Evolutionary conservation across 2,329 filamentous ascomycete genomes (phyloP).

Genomic region (Purpureocillium lavendulum): DNA sequence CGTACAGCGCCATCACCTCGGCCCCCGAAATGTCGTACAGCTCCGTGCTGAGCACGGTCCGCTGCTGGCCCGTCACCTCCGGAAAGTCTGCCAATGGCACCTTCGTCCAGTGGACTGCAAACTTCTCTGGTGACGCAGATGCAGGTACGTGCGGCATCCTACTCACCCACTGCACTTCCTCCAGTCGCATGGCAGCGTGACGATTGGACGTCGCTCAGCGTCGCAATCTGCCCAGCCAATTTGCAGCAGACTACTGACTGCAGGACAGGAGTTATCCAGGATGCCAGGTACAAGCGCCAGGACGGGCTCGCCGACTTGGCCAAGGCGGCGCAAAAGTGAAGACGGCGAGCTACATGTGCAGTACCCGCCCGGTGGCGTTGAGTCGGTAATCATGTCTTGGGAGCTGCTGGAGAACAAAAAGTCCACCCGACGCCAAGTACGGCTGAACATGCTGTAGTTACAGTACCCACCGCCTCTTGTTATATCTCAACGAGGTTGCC

Average conservation of each 20-base stretch:
- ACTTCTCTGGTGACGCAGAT: slow-evolving; percentile 64
- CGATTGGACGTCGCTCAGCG: too few relatives aligned
- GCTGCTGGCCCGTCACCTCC: slow-evolving; percentile 56
- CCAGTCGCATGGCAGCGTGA: too few relatives aligned
- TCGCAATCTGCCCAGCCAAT: too few relatives aligned
- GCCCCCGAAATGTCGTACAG: slow-evolving; percentile 59
- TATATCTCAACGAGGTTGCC: too few relatives aligned
- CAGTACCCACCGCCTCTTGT: too few relatives aligned
- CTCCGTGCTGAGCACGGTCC: slow-evolving; percentile 58
- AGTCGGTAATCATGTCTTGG: too few relatives aligned
- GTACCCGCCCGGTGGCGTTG: too few relatives aligned
- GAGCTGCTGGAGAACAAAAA: too few relatives aligned
- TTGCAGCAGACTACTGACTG: too few relatives aligned
- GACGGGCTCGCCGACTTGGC: slow-evolving; percentile 62
- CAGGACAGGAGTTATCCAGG: slow-evolving; percentile 56
- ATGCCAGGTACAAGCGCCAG: slow-evolving; percentile 69
- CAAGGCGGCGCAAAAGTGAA: slow-evolving; percentile 26
- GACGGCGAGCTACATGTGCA: too few relatives aligned
- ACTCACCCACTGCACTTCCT: background rate
- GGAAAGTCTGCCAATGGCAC: slow-evolving; percentile 56
- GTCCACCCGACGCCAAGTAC: too few relatives aligned
- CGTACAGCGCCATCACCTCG: slow-evolving; percentile 62
- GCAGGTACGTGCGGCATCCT: slow-evolving; percentile 40
- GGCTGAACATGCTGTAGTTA: too few relatives aligned
- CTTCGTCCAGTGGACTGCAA: slow-evolving; percentile 60